Base-by-base conservation (phyloP, 2,329 filamentous ascomycete genomes). In the Hypoxylon sp. region DNA sequence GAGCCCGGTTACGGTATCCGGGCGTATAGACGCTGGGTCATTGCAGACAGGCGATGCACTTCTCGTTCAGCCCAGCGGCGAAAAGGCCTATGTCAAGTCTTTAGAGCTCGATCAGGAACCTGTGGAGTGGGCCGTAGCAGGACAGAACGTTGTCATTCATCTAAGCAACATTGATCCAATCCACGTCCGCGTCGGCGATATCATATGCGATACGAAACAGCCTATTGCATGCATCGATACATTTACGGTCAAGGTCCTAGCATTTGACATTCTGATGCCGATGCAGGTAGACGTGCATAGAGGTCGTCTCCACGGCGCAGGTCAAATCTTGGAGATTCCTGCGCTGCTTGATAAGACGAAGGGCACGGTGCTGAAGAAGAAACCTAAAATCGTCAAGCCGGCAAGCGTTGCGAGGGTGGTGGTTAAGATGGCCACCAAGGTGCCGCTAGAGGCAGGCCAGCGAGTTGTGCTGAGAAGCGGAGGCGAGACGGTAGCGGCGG, bases 261-360 rank as follows among this genome's bases (percentile, higher is more conserved):
- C 94, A 0, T 97, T 98, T 75, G 93, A 97, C 67, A 91, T 95
- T 69, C 81, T 99, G 15, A 91, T 94, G 80, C 95, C 95, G 0
- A 96, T 95, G 88, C 88, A 89, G 24, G 88, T 98, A 8, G 95
- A 98, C 75, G 89, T 99, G 7, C 94, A 98, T 78, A 86, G 93
- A 19, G 96, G 96, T 0, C 87, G 94, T 7, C 81, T 98, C 55
- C 92, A 97, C 78, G 89, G 90, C 0, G 86, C 93, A 0, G 96
- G 92, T 0, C 87, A 88, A 52, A 92, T 99, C 44, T 85, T 86
- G 57, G 87, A 89, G 68, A 85, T 98, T 70, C 81, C 91, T 7
- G 92, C 92, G 0, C 85, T 90, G 1, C 80, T 98, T 47, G 93
- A 98, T 79, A 97, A 97, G 80, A 85, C 86, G 7, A 93, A 88